Percentiles rank a stretch among this genome's conserved stretches.
Evolutionary conservation across 208 protist genomes (phyloP).

Genomic region (Wallacemonas rigidus): DNA sequence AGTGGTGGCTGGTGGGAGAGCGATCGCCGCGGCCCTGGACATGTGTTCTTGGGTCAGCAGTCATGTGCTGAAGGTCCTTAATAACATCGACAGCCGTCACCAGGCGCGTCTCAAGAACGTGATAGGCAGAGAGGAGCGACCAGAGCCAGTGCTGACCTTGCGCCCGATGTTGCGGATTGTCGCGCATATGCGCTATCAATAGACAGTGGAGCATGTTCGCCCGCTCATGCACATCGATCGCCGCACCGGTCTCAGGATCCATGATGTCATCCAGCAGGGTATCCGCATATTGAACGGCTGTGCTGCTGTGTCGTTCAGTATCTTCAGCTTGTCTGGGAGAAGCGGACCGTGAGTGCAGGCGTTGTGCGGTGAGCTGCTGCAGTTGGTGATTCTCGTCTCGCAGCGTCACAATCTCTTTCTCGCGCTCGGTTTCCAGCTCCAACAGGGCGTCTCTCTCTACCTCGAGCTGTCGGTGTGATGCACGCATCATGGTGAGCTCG

Average conservation of each 20-base stretch:
- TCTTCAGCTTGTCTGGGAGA: too few species aligned
- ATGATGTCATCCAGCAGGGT: constrained; percentile 50
- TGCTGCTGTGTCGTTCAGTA: too few species aligned
- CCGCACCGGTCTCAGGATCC: constrained; percentile 51
- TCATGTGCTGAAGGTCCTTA: constrained; percentile 8
- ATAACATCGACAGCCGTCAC: constrained; percentile 57
- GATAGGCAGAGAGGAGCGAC: constrained; percentile 63
- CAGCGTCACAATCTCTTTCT: neutral
- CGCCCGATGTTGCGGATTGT: constrained; percentile 29
- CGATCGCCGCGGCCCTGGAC: too few species aligned
- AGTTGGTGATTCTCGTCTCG: constrained; percentile 17
- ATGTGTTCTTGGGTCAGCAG: neutral
- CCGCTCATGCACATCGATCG: constrained; percentile 51
- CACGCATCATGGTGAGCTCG: neutral
- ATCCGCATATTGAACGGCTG: neutral
- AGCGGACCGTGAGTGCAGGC: too few species aligned
- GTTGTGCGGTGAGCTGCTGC: neutral
- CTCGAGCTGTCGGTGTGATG: constrained; percentile 10
- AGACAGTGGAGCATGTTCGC: constrained; percentile 66
- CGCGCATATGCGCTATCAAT: constrained; percentile 53
- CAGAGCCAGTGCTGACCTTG: constrained; percentile 77
- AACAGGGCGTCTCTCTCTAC: constrained; percentile 2
- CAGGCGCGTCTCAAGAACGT: constrained; percentile 67
- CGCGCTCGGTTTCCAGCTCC: constrained; percentile 12
- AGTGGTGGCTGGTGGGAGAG: too few species aligned